Percentiles rank a stretch among this genome's conserved stretches.
Conservation (phyloP, 2,329 filamentous ascomycete genomes). For the Cucurbitaria berberidis region DNA sequence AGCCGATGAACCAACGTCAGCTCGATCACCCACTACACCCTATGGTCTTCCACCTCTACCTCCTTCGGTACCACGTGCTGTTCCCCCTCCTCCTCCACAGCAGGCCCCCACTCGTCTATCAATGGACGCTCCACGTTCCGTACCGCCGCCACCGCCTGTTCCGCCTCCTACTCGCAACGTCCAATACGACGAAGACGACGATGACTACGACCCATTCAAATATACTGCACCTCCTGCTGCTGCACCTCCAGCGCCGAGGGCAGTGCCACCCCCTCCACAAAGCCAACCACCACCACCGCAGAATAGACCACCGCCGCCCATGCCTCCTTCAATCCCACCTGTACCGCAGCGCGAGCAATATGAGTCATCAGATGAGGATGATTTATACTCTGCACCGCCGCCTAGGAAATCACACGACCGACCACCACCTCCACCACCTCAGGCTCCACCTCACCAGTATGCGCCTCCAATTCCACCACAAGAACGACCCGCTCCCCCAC, state of each 20-base stretch:
- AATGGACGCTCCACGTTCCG: conserved; percentile 70
- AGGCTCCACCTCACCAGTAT: conserved; percentile 43
- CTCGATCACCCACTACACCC: conserved; percentile 49
- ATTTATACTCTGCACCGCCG: conserved; percentile 45
- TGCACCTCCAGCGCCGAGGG: conserved; percentile 43
- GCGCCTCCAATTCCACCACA: conserved; percentile 49
- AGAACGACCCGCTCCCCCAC: conserved; percentile 17
- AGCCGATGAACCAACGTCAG: conserved; percentile 59
- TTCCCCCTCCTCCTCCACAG: conserved; percentile 65
- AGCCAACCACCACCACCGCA: conserved; percentile 41
- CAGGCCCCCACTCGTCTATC: conserved; percentile 66
- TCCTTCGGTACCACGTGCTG: conserved; percentile 49
- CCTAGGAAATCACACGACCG: conserved; percentile 46
- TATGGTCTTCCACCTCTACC: conserved; percentile 45
- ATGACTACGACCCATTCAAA: conserved; percentile 73
- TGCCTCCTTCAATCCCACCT: conserved; percentile 45
- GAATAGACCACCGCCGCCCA: conserved; percentile 37
- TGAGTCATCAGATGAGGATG: conserved; percentile 45
- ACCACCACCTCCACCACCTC: conserved; percentile 46
- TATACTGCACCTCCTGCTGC: conserved; percentile 46
- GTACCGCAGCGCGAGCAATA: conserved; percentile 33
- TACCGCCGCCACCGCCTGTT: conserved; percentile 69
- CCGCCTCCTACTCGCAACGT: conserved; percentile 67
- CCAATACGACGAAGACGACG: conserved; percentile 50
- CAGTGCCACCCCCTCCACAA: conserved; percentile 45